phyloP scores from a whole-genome alignment of 495 filamentous ascomycete genomes.

The Pyrenula aspistea region DNA sequence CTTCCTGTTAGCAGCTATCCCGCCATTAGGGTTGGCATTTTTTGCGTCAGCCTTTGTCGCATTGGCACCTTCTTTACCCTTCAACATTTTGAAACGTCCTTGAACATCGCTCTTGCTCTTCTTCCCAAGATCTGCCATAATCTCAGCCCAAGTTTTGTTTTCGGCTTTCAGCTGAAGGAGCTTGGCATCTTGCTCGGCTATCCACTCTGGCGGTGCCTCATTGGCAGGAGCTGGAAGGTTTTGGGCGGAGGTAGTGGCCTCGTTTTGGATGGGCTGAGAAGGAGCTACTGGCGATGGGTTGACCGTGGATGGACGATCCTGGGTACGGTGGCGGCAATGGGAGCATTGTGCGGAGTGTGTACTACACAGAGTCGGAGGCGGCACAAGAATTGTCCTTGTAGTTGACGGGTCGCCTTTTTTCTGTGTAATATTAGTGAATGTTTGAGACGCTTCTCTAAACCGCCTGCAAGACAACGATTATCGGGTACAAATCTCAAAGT shows the following conservation, averaged over 20 bases:
- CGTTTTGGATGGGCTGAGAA: neutral
- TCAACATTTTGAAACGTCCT: neutral
- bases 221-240: neutral
- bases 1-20: neutral
- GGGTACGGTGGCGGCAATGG: neutral
- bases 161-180: slow-evolving; percentile 8
- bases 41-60: neutral
- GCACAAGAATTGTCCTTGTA: neutral
- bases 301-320: neutral
- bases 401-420: neutral
- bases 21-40: neutral
- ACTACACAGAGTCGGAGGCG: neutral
- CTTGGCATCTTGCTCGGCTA: slow-evolving; percentile 6
- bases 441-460: too few species aligned
- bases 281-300: neutral
- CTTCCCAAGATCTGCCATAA: slow-evolving; percentile 1
- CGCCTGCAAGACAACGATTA: too few species aligned
- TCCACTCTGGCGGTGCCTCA: neutral
- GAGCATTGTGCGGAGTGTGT: neutral
- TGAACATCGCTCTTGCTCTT: neutral
- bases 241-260: neutral
- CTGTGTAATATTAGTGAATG: neutral
- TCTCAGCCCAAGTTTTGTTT: slow-evolving; percentile 12
- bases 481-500: too few species aligned
- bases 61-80: slow-evolving; percentile 6